Base-by-base conservation (phyloP, 2,329 filamentous ascomycete species). In the Colletotrichum caudatum region DNA sequence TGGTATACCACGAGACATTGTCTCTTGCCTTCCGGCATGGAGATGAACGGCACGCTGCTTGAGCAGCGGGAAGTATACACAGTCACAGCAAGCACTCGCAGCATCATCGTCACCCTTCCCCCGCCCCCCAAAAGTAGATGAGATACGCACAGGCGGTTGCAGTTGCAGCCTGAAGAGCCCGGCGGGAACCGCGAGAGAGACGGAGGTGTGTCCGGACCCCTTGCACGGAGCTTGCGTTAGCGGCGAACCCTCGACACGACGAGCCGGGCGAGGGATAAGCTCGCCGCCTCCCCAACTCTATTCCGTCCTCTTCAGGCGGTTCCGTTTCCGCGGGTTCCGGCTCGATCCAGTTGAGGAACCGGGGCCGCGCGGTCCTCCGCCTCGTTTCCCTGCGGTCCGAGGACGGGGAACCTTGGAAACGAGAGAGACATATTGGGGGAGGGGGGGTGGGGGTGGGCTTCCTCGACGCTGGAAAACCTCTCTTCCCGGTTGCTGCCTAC, bases 241-340 rank as follows among this genome's bases (percentile, higher is more conserved):
- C 57, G 68, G 37, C 50, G 14, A 46, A 46, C 33, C 33, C 26
- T n/a, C 29, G 35, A 41, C 35, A 26, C 11, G 33, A 35, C 29
- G 9, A 37, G 33, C 29, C 7, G 29, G 20, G 20, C 29, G 35
- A 57, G 44, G 20, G 44, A 66, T 44, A 57, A 57, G 35, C 54
- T 57, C 35, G 35, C 14, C 29, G 29, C n/a, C 48, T 16, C 20
- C 29, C 48, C 68, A 71, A 71, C 68, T 71, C 64, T 71, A 68
- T 61, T 71, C 64, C n/a, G 41, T 50, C 68, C 23, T 68, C 57
- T 29, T 29, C 23, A 39, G 33, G 18, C 44, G 20, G 60, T 35
- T 29, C n/a, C 20, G 60, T 35, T 29, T 16, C 20, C 20, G 5
- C 53, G 6, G 12, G 23, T 37, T 18, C 6, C 7, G 5, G 51